phyloP scores from a whole-genome alignment of 768 basidiomycete species.

The Hygrophorus pudorinus region DNA sequence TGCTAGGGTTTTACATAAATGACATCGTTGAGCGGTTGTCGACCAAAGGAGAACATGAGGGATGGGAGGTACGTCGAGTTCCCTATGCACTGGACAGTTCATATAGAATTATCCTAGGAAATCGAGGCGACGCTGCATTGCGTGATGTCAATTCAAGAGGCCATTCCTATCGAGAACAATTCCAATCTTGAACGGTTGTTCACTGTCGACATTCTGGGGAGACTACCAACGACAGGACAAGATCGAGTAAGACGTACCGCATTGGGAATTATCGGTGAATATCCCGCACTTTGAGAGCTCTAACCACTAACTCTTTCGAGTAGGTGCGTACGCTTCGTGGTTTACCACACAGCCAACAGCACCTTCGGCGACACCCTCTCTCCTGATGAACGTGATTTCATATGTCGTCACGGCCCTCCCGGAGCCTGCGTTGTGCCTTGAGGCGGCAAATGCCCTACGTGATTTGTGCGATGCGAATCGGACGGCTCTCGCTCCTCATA shows the following conservation, averaged over 20 bases:
- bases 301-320: neutral
- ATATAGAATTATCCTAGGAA: conserved; percentile 35
- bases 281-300: neutral
- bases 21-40: conserved; percentile 50
- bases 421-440: conserved; percentile 52
- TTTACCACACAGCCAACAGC: conserved; percentile 42
- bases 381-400: conserved; percentile 54
- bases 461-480: conserved; percentile 88
- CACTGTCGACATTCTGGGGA: conserved; percentile 57
- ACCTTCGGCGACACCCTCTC: conserved; percentile 23
- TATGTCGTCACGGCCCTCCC: conserved; percentile 66
- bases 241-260: conserved; percentile 65
- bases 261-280: conserved; percentile 63
- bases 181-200: conserved; percentile 59
- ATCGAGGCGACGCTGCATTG: conserved; percentile 84
- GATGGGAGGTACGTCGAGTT: conserved; percentile 59
- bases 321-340: conserved; percentile 74
- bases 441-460: conserved; percentile 74
- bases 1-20: conserved; percentile 62
- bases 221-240: conserved; percentile 54
- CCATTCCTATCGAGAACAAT: conserved; percentile 45
- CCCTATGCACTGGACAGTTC: neutral
- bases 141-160: conserved; percentile 81
- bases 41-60: conserved; percentile 29
- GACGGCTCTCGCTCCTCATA: conserved; percentile 71